Evolutionary conservation across 495 filamentous ascomycete genomes (phyloP).

Genomic region (Margaritispora aquatica): DNA sequence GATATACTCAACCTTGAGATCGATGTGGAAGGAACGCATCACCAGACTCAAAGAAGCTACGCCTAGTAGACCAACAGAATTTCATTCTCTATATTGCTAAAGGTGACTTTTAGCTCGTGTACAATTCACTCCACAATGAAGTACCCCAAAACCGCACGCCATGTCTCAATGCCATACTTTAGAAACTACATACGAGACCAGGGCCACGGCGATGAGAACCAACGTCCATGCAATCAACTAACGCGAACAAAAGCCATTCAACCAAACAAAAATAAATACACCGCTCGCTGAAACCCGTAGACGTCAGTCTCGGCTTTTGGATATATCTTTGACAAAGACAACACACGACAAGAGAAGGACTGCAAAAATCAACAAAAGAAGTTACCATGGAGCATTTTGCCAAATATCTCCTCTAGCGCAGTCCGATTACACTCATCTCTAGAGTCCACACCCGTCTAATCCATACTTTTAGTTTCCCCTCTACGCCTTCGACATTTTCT

Average conservation of each 20-base stretch:
- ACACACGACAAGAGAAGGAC: no score
- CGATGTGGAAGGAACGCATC: background rate
- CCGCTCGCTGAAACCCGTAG: background rate
- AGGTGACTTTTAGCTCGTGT: conserved; percentile 8
- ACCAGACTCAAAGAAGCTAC: background rate
- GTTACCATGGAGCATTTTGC: background rate
- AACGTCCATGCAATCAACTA: background rate
- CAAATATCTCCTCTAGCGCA: conserved; percentile 47
- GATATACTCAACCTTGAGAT: background rate
- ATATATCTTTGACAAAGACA: conserved; percentile 6
- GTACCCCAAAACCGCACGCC: background rate
- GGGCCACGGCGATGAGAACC: background rate
- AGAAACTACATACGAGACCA: background rate
- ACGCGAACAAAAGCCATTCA: no score
- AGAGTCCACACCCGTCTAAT: conserved; percentile 96
- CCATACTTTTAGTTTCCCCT: conserved; percentile 95
- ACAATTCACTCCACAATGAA: conserved; percentile 2
- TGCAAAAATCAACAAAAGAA: no score
- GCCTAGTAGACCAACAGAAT: background rate
- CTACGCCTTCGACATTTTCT: conserved; percentile 79
- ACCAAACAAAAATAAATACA: background rate
- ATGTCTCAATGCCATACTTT: background rate
- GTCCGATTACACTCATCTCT: conserved; percentile 96
- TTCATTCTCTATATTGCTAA: conserved; percentile 6
- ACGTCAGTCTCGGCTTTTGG: conserved; percentile 1